Evolutionary conservation across 1,284 basidiomycete genomes (phyloP).

Genomic region (Meira miltonrushii): DNA sequence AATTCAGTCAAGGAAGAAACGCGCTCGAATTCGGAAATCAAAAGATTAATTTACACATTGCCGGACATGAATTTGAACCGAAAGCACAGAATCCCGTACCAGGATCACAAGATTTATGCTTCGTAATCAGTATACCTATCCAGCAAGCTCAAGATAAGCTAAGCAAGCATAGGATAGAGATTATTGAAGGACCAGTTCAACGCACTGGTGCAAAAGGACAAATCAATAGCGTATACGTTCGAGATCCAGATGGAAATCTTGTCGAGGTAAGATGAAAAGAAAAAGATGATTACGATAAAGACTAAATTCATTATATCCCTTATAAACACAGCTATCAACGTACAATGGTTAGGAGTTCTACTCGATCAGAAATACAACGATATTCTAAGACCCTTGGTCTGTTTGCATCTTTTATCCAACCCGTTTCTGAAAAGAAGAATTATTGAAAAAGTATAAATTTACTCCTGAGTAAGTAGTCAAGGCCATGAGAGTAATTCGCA

Average conservation of each 20-base stretch:
- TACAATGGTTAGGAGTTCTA: not conserved
- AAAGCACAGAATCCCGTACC: not conserved
- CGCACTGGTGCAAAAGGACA: not conserved
- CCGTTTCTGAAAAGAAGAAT: no score
- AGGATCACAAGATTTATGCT: conserved; percentile 4
- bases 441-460: no score
- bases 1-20: not conserved
- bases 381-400: no score
- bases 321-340: not conserved
- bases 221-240: conserved; percentile 6
- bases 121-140: not conserved
- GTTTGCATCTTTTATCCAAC: no score
- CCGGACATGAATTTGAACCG: conserved; percentile 4
- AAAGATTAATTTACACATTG: conserved; percentile 4
- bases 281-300: not conserved
- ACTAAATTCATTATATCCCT: not conserved
- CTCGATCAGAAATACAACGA: no score
- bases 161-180: not conserved
- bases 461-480: no score
- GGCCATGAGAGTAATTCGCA: no score
- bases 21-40: conserved; percentile 3
- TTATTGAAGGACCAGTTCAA: not conserved
- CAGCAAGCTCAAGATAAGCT: not conserved
- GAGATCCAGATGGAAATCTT: conserved; percentile 6
- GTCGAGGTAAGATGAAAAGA: conserved; percentile 1